phyloP scores from a whole-genome alignment of 2,329 filamentous ascomycete genomes.

The Metarhizium anisopliae region DNA sequence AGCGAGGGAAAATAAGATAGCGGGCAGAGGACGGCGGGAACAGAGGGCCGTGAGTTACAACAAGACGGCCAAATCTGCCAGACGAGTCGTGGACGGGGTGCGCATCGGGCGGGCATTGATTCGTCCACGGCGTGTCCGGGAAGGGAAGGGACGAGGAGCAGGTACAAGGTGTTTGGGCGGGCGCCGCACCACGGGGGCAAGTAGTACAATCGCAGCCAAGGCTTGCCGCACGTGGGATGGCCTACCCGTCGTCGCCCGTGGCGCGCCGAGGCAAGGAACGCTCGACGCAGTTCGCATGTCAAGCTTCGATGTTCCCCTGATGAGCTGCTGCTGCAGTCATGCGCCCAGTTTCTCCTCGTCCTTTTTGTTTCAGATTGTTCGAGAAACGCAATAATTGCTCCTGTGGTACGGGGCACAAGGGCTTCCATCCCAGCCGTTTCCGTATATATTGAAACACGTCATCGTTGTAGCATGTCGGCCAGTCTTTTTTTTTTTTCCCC shows the following conservation, averaged over 20 bases:
- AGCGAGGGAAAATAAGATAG: too few relatives aligned
- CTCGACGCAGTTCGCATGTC: background rate
- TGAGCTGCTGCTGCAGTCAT: too few relatives aligned
- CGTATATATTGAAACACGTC: too few relatives aligned
- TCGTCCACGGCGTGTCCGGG: background rate
- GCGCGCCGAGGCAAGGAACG: background rate
- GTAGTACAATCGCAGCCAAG: conserved; percentile 9
- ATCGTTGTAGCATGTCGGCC: too few relatives aligned
- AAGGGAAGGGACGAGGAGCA: too few relatives aligned
- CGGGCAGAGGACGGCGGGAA: background rate
- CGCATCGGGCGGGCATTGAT: background rate
- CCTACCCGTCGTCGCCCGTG: background rate
- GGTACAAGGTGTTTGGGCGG: background rate
- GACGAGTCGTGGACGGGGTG: background rate
- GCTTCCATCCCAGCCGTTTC: too few relatives aligned
- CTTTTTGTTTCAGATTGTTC: too few relatives aligned
- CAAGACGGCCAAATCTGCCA: background rate
- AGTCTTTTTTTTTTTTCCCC: too few relatives aligned
- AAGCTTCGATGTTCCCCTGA: too few relatives aligned
- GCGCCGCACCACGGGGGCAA: background rate
- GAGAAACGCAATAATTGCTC: too few relatives aligned
- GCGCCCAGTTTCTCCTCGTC: too few relatives aligned
- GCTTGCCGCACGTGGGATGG: conserved; percentile 11
- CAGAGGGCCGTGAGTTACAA: background rate
- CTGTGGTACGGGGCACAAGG: too few relatives aligned